A percentile compares a stretch with the other conserved stretches of the same genome.
Evolutionary conservation across 2,329 filamentous ascomycete species (phyloP).

Genomic region (Aureobasidium sp.): DNA sequence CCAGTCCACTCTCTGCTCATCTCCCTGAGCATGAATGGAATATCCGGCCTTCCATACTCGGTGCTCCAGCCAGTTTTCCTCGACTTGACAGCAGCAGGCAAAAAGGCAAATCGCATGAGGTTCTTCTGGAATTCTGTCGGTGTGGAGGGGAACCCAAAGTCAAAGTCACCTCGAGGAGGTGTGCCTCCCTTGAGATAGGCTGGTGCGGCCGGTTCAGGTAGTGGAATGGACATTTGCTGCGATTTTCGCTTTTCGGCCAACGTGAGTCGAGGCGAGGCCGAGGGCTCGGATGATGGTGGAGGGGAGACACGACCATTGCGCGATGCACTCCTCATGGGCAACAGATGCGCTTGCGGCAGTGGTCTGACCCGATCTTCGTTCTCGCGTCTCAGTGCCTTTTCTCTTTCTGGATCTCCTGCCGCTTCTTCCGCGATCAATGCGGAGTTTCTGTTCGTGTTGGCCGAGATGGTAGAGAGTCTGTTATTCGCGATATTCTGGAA

Average conservation of each 20-base stretch:
- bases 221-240: constrained; percentile 35
- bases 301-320: constrained; percentile 17
- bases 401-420: constrained; percentile 65
- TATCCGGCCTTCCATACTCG: constrained; percentile 82
- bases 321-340: constrained; percentile 20
- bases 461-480: constrained; percentile 34
- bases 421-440: constrained; percentile 75
- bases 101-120: constrained; percentile 82
- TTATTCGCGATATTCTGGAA: constrained; percentile 82
- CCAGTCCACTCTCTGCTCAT: constrained; percentile 75
- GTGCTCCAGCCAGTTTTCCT: constrained; percentile 72
- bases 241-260: constrained; percentile 35
- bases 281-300: constrained; percentile 18
- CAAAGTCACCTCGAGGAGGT: constrained; percentile 25
- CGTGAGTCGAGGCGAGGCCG: constrained; percentile 22
- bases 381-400: constrained; percentile 69
- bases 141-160: constrained; percentile 66
- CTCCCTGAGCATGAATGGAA: constrained; percentile 77
- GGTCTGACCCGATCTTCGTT: constrained; percentile 79
- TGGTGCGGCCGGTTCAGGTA: constrained; percentile 23
- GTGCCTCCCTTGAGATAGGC: constrained; percentile 11
- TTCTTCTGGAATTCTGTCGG: constrained; percentile 84
- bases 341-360: constrained; percentile 52
- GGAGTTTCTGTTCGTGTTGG: constrained; percentile 55
- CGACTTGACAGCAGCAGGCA: constrained; percentile 41